Evolutionary conservation across 1,139 yeast species (phyloP).

Genomic region (Torulaspora pretoriensis): DNA sequence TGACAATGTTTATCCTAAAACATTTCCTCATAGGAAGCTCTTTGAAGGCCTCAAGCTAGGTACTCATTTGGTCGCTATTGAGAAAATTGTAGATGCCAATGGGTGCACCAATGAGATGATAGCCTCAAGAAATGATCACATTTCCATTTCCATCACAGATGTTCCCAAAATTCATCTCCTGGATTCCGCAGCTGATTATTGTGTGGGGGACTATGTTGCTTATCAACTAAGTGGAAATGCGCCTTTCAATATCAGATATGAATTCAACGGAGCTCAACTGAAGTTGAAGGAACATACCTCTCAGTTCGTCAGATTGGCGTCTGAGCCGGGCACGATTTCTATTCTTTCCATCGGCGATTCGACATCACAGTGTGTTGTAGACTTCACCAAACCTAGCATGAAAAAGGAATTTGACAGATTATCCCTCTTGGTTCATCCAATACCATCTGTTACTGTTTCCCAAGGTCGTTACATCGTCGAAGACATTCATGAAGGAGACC

Average conservation of each 20-base stretch:
- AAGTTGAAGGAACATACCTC: slow-evolving; percentile 54
- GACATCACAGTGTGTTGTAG: slow-evolving; percentile 67
- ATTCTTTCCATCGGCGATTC: slow-evolving; percentile 74
- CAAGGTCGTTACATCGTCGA: slow-evolving; percentile 71
- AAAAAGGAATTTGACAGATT: slow-evolving; percentile 42
- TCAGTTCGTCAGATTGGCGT: slow-evolving; percentile 67
- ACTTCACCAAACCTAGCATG: slow-evolving; percentile 44
- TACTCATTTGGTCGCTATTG: slow-evolving; percentile 54
- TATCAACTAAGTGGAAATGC: slow-evolving; percentile 74
- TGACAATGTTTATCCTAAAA: slow-evolving; percentile 37
- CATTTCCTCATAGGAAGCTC: slow-evolving; percentile 39
- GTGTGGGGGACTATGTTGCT: slow-evolving; percentile 89
- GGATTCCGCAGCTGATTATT: slow-evolving; percentile 48
- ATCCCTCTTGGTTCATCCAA: slow-evolving; percentile 59
- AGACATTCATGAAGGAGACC: slow-evolving; percentile 89
- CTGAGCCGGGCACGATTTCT: slow-evolving; percentile 69
- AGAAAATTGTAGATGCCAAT: slow-evolving; percentile 58
- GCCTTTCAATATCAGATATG: slow-evolving; percentile 72
- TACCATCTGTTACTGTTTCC: slow-evolving; percentile 87
- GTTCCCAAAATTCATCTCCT: slow-evolving; percentile 60
- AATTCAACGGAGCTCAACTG: slow-evolving; percentile 60
- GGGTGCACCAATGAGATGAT: slow-evolving; percentile 59
- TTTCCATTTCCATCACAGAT: slow-evolving; percentile 58
- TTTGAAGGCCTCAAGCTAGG: slow-evolving; percentile 49
- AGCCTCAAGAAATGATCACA: slow-evolving; percentile 36